phyloP scores from a whole-genome alignment of 345 rosid genomes.

The Acer negundo region DNA sequence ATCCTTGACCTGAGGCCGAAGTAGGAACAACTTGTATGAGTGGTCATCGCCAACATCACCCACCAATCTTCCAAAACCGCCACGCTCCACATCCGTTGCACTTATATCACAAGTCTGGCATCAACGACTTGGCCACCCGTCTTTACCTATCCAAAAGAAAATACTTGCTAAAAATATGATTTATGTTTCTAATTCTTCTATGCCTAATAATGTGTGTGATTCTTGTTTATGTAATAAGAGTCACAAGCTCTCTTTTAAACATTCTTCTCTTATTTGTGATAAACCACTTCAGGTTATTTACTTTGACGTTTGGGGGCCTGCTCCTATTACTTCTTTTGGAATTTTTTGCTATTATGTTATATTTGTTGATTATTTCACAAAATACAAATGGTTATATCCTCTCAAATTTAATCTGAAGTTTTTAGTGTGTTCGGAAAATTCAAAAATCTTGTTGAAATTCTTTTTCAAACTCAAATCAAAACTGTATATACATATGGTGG shows the following conservation, averaged over 20 bases:
- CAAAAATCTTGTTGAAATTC: neutral
- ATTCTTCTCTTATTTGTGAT: neutral
- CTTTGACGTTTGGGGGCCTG: neutral
- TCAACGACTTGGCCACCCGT: neutral
- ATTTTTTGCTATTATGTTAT: neutral
- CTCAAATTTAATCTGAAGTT: neutral
- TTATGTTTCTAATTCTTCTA: neutral
- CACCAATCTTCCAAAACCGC: neutral
- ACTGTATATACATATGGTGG: neutral
- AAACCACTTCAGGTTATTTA: neutral
- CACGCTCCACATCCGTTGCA: neutral
- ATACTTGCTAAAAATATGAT: neutral
- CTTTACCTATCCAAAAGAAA: neutral
- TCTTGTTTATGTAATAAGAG: slow-evolving; percentile 10
- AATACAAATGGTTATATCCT: neutral
- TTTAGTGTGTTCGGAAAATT: neutral
- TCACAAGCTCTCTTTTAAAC: neutral
- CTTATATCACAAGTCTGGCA: neutral
- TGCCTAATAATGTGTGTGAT: neutral
- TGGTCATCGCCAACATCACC: neutral
- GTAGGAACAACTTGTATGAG: too few relatives aligned
- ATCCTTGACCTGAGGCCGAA: too few relatives aligned
- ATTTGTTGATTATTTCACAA: neutral
- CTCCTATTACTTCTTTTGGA: neutral
- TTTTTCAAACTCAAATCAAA: neutral